These are phyloP conservation scores for Colletotrichum abscissum DNA, from an alignment of 2,329 filamentous ascomycete species.

Conservation along the genomic window DNA sequence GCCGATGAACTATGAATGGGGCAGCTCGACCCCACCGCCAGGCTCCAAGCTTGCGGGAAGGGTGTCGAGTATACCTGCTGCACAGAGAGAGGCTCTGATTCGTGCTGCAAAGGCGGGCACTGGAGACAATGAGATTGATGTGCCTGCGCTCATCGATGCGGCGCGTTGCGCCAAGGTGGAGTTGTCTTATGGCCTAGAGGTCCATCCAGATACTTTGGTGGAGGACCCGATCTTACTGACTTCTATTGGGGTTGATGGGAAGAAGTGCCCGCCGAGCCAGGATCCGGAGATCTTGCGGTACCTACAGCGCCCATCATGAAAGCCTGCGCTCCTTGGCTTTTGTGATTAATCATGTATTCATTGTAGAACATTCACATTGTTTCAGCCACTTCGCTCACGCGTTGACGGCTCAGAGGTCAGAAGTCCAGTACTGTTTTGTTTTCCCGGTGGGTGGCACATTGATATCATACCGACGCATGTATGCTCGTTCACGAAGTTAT, in stretches of 20 bases:
- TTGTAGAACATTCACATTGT: neutral
- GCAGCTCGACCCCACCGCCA: slow-evolving; percentile 30
- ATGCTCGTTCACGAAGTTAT: neutral
- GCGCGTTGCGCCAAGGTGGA: slow-evolving; percentile 25
- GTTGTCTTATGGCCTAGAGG: slow-evolving; percentile 43
- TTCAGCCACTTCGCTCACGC: neutral
- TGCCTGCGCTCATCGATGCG: slow-evolving; percentile 30
- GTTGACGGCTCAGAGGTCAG: neutral
- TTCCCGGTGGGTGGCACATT: neutral
- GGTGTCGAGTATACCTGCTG: slow-evolving; percentile 38
- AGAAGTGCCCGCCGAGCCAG: slow-evolving; percentile 52
- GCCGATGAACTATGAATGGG: slow-evolving; percentile 40
- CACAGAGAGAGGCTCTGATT: slow-evolving; percentile 37
- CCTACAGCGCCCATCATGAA: neutral
- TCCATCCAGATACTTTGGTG: slow-evolving; percentile 52
- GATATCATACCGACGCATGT: neutral
- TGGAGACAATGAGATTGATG: slow-evolving; percentile 31
- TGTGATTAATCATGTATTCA: neutral
- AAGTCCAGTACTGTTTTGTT: neutral
- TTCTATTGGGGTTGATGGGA: slow-evolving; percentile 39
- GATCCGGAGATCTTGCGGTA: slow-evolving; percentile 45
- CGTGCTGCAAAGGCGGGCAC: slow-evolving; percentile 25
- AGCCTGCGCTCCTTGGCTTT: no score
- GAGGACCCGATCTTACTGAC: slow-evolving; percentile 51
- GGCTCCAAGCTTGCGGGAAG: slow-evolving; percentile 29